Evolutionary conservation across 257 asterid species (phyloP), one percentile per base, ranked within the genome.

Genomic region (Coffea canephora): DNA sequence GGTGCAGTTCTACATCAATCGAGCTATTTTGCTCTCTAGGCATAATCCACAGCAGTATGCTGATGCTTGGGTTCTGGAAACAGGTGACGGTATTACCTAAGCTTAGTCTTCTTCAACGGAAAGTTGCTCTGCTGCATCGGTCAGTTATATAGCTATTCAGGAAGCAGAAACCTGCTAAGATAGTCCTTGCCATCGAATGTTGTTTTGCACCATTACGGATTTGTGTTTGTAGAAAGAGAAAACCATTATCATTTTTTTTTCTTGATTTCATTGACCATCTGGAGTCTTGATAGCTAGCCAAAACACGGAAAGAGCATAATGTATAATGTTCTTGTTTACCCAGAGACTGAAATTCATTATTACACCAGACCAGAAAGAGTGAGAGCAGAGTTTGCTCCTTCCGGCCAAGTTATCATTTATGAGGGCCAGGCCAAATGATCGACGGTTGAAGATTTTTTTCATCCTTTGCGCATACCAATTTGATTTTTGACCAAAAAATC

Each of bases 111-210:
- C 54, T 74, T 57, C 66, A 55, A 12, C 12, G 57, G 34, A 21
- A 68, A 36, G 72, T 74, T 7, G 45, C 19, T 74, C 54, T 74
- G 13, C 77, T 73, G 49, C 68, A 31, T 15, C 21, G 18, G 77
- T 74, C 31, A 54, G 59, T 74, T 55, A 21, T 39, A 4, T 4
- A 25, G 39, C 61, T 13, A 25, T 50, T 50, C 46, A 25, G 43
- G 61, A 45, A 49, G n/a, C 31, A 52, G 66, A 67, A 14, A 43
- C 71, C 8, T 36, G n/a, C 21, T 16, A 39, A 1, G n/a, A 68
- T 15, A 68, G 41, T 34, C 72, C 25, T 14, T 34, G 25, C 41
- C 49, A 34, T 15, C 13, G 39, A 68, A 34, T 68, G 23, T 68
- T 68, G 23, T 67, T 15, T 27, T 31, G 45, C 71, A 9, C 21